A percentile compares a stretch with the other conserved stretches of the same genome.
Evolutionary conservation across 352 stramenopile species (phyloP).

Genomic region (Globisporangium yorkense): DNA sequence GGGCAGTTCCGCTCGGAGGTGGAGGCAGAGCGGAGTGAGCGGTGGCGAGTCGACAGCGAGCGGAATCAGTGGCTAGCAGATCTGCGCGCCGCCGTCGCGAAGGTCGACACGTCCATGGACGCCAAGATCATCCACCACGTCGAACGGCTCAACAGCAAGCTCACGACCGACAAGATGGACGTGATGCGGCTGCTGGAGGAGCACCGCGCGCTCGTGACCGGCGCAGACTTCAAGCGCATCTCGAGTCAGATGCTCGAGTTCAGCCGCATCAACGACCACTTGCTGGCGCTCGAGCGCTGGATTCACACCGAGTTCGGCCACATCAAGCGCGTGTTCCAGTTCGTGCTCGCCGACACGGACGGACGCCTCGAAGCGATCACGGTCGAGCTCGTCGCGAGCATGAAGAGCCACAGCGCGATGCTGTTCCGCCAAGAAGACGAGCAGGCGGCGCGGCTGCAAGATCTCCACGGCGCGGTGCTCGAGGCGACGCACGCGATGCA

Average conservation of each 20-base stretch:
- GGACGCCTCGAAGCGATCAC: slow-evolving; percentile 28
- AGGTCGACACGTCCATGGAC: slow-evolving; percentile 40
- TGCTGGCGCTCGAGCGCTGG: slow-evolving; percentile 52
- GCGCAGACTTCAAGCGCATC: slow-evolving; percentile 45
- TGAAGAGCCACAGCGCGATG: slow-evolving; percentile 24
- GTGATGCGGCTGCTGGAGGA: slow-evolving; percentile 45
- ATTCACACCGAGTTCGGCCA: slow-evolving; percentile 40
- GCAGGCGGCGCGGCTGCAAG: slow-evolving; percentile 15
- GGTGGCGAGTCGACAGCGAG: slow-evolving; percentile 33
- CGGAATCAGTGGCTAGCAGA: slow-evolving; percentile 24
- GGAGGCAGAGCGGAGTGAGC: slow-evolving; percentile 51
- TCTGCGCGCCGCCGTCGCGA: slow-evolving; percentile 17
- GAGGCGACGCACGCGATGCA: slow-evolving; percentile 37
- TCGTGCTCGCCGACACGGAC: slow-evolving; percentile 29
- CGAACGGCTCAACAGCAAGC: slow-evolving; percentile 34
- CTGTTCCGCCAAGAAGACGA: slow-evolving; percentile 36
- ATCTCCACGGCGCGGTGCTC: slow-evolving; percentile 21
- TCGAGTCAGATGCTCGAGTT: slow-evolving; percentile 48
- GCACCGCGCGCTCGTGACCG: slow-evolving; percentile 32
- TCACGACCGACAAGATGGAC: slow-evolving; percentile 49
- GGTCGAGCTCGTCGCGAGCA: slow-evolving; percentile 21
- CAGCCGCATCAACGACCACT: slow-evolving; percentile 47
- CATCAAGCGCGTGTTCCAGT: slow-evolving; percentile 49
- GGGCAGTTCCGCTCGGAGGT: slow-evolving; percentile 43
- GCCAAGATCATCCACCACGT: slow-evolving; percentile 33